phyloP scores from a whole-genome alignment of 2,329 filamentous ascomycete species.

The Penicillium palitans region DNA sequence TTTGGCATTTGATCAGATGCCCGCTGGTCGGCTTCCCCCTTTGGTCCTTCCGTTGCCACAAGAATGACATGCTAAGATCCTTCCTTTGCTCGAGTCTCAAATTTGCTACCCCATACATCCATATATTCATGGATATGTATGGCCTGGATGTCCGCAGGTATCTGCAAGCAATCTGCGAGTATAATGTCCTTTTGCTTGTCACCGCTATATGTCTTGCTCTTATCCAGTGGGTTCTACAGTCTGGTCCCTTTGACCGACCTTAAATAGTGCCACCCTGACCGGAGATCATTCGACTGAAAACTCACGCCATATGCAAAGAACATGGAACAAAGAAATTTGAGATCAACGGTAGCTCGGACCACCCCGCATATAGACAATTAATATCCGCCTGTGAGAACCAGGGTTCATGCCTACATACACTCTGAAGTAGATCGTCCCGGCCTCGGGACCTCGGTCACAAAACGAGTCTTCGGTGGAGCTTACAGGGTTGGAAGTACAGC shows the following conservation, averaged over 20 bases:
- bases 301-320: not conserved
- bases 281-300: not conserved
- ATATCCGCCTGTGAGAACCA: not conserved
- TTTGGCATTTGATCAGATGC: conserved; percentile 17
- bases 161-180: not conserved
- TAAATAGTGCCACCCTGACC: not conserved
- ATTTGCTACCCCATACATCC: not conserved
- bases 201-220: conserved; percentile 8
- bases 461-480: not conserved
- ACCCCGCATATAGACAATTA: not conserved
- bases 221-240: not conserved
- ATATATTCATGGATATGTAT: not conserved
- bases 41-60: conserved; percentile 18
- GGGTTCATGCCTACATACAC: not conserved
- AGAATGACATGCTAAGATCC: conserved; percentile 7
- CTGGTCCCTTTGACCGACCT: not conserved
- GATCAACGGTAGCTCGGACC: conserved; percentile 1
- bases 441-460: not conserved
- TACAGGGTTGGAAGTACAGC: not conserved
- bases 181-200: not conserved
- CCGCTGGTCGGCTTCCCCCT: conserved; percentile 18
- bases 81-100: not conserved
- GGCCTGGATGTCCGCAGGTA: not conserved
- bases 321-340: not conserved
- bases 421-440: not conserved